A percentile compares a stretch with the other conserved stretches of the same genome.
Evolutionary conservation across 352 stramenopile species (phyloP).

Genomic region (Phytopythium kandeliae): DNA sequence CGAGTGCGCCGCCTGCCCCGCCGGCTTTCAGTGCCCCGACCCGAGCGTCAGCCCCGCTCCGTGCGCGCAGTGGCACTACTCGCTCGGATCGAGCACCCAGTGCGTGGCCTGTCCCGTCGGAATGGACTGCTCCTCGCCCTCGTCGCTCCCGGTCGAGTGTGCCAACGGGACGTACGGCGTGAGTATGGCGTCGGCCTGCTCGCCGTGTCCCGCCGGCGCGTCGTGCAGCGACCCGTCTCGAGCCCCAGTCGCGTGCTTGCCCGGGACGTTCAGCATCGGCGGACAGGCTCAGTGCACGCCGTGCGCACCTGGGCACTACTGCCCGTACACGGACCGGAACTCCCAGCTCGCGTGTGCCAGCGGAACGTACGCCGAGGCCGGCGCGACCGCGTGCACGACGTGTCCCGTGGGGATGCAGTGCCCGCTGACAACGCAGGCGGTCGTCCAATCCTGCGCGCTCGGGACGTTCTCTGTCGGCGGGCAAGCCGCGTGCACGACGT

Average conservation of each 20-base stretch:
- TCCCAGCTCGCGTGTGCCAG: slow-evolving; percentile 36
- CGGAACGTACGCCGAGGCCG: slow-evolving; percentile 43
- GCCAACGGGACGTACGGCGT: slow-evolving; percentile 40
- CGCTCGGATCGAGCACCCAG: slow-evolving; percentile 22
- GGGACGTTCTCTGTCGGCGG: slow-evolving; percentile 63
- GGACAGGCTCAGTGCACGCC: slow-evolving; percentile 42
- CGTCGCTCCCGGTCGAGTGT: slow-evolving; percentile 25
- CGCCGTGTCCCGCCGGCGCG: slow-evolving; percentile 33
- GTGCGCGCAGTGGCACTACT: slow-evolving; percentile 39
- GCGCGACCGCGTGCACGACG: slow-evolving; percentile 31
- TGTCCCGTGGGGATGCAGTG: slow-evolving; percentile 64
- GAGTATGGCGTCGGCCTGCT: slow-evolving; percentile 24
- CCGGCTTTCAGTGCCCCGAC: slow-evolving; percentile 39
- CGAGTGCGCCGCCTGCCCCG: slow-evolving; percentile 33
- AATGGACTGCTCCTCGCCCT: slow-evolving; percentile 39
- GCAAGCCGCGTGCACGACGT: slow-evolving; percentile 37
- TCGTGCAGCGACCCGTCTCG: slow-evolving; percentile 22
- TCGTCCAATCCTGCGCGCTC: slow-evolving; percentile 32
- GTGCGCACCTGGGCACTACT: slow-evolving; percentile 57
- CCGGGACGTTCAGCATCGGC: slow-evolving; percentile 43
- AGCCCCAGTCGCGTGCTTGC: slow-evolving; percentile 30
- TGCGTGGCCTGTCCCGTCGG: slow-evolving; percentile 43
- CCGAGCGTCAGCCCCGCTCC: slow-evolving; percentile 29
- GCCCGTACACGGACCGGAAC: slow-evolving; percentile 35
- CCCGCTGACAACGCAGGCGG: slow-evolving; percentile 27